Evolutionary conservation across 2,329 filamentous ascomycete species (phyloP), one percentile per base, ranked within the genome.

Genomic region (Colletotrichum euphorbiae): DNA sequence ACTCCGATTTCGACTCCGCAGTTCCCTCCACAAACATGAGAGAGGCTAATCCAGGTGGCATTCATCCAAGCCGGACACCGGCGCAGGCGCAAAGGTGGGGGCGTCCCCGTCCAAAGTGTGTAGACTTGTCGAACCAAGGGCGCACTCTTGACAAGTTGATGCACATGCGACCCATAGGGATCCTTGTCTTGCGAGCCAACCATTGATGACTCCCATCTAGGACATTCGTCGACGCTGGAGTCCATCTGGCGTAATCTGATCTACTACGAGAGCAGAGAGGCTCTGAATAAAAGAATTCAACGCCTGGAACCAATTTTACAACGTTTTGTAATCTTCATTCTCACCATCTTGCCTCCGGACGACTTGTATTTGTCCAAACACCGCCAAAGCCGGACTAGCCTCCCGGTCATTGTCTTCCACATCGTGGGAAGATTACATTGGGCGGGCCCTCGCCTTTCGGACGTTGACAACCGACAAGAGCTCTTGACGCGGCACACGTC

Each of bases 101-200:
- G 33, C 15, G 36, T 43, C 66, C 62, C 61, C 66, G 48, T 69
- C 54, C 46, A 11, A 66, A 69, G 61, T 61, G 61, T 69, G 66
- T 64, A 55, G 50, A 55, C 66, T 60, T 69, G 66, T 66, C 66
- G 62, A 69, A n/a, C 54, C 36, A 66, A 51, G 62, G 56, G 66
- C 66, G 66, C 66, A 51, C 66, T 69, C 59, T 67, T 55, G 64
- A 67, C 64, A 67, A 63, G 64, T 31, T 69, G 54, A 69, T 69
- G 61, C 62, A 67, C 64, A 62, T 51, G 48, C 55, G 66, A 66
- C 66, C 66, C 66, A 69, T 69, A 54, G 28, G 51, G 19, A 69
- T 45, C 66, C 66, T 45, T 54, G 66, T 68, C 48, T 59, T 52
- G 45, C 40, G 65, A 65, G 54, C 65, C 61, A 60, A 28, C 66